Percentiles rank a stretch among this genome's conserved stretches.
phyloP scores from a whole-genome alignment of 495 filamentous ascomycete species.

The Penicillium cosmopolitanum region DNA sequence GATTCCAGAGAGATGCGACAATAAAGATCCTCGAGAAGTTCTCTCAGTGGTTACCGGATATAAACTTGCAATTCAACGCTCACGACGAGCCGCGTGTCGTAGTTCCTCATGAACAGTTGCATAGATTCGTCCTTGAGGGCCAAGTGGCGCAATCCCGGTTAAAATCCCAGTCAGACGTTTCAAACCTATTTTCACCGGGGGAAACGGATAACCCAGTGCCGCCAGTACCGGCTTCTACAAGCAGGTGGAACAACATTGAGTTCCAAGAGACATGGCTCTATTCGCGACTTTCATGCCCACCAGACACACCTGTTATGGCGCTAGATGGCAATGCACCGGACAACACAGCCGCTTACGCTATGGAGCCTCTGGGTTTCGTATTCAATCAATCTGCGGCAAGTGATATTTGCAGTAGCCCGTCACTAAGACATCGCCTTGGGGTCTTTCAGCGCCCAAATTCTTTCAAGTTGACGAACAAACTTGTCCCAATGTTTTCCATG shows the following conservation, averaged over 20 bases:
- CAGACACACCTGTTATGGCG: constrained; percentile 10
- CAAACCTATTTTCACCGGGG: constrained; percentile 5
- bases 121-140: constrained; percentile 11
- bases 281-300: constrained; percentile 21
- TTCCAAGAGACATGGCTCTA: constrained; percentile 26
- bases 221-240: background rate
- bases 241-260: constrained; percentile 16
- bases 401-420: constrained; percentile 23
- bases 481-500: constrained; percentile 24
- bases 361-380: constrained; percentile 18
- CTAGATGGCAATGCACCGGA: constrained; percentile 16
- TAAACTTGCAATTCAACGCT: constrained; percentile 75
- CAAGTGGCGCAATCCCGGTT: constrained; percentile 7
- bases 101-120: constrained; percentile 56
- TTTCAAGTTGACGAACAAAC: constrained; percentile 19
- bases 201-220: background rate
- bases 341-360: constrained; percentile 13
- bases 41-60: constrained; percentile 59
- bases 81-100: constrained; percentile 74
- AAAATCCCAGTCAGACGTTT: background rate
- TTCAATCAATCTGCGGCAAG: constrained; percentile 20
- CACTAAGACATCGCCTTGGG: constrained; percentile 21
- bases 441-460: constrained; percentile 18
- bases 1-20: constrained; percentile 13
- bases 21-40: constrained; percentile 12